A percentile compares a stretch with the other conserved stretches of the same genome.
Conservation (phyloP, 306 rosid species). For the Inga leiocalycina region DNA sequence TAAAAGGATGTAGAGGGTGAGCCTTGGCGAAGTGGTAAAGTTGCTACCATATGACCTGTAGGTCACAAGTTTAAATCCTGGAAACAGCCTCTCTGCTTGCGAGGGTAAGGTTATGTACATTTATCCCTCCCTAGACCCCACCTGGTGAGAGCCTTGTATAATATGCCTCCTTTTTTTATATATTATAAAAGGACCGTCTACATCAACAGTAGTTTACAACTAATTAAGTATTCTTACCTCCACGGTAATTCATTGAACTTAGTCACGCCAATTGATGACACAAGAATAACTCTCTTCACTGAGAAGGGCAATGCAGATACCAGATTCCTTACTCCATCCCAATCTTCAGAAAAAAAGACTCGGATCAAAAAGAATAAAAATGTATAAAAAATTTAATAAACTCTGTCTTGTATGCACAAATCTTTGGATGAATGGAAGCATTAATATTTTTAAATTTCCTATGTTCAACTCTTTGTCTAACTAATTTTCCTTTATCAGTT, state of each 20-base stretch:
- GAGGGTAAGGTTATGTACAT: no score
- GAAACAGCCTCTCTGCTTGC: no score
- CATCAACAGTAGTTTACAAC: background rate
- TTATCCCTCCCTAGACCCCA: no score
- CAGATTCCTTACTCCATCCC: slow-evolving; percentile 94
- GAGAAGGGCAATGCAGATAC: slow-evolving; percentile 77
- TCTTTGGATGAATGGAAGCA: slow-evolving; percentile 11
- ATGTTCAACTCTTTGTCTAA: slow-evolving; percentile 14
- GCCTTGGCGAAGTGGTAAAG: no score
- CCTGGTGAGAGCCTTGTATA: no score
- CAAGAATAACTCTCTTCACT: slow-evolving; percentile 85
- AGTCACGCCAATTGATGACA: slow-evolving; percentile 95
- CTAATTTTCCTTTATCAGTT: slow-evolving; percentile 30
- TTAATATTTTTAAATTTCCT: slow-evolving; percentile 18
- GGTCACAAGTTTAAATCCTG: no score
- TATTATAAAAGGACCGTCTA: background rate
- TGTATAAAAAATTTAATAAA: background rate
- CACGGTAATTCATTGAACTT: slow-evolving; percentile 90
- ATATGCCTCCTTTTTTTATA: background rate
- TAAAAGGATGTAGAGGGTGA: background rate
- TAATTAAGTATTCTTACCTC: slow-evolving; percentile 65
- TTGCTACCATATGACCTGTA: no score
- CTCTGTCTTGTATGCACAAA: background rate
- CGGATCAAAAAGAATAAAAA: slow-evolving; percentile 21
- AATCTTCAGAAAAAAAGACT: slow-evolving; percentile 58